Percentiles rank a stretch among this genome's conserved stretches.
These are phyloP conservation scores for Staphylotrichum tortipilum DNA, from an alignment of 495 filamentous ascomycete species.

Conservation along the genomic window DNA sequence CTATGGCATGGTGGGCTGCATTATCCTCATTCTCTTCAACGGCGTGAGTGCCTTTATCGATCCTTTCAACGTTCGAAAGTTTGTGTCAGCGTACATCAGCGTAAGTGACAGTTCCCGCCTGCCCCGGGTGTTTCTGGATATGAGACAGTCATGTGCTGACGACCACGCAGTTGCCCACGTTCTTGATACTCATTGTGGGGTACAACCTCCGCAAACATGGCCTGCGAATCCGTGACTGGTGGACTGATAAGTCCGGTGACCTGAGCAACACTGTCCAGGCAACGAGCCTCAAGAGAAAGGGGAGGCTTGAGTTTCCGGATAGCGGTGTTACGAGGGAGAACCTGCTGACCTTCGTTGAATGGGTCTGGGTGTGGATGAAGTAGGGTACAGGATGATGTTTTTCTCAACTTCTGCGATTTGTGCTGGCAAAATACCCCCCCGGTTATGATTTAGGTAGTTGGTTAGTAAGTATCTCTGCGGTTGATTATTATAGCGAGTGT, in stretches of 20 bases:
- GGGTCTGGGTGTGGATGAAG: constrained; percentile 33
- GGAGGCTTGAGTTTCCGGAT: constrained; percentile 27
- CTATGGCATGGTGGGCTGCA: constrained; percentile 37
- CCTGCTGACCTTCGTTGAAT: constrained; percentile 16
- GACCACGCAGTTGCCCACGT: constrained; percentile 20
- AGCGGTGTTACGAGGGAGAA: constrained; percentile 23
- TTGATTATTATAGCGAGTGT: too few species aligned
- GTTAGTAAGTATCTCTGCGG: too few species aligned
- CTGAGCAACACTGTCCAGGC: constrained; percentile 29
- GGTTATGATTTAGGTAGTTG: too few species aligned
- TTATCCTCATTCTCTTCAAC: constrained; percentile 39
- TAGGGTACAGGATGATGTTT: constrained; percentile 7
- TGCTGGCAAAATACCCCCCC: too few species aligned
- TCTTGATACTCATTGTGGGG: constrained; percentile 25
- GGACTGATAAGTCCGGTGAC: constrained; percentile 28
- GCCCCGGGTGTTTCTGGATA: too few species aligned
- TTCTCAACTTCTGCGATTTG: too few species aligned
- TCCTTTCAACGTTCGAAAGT: constrained; percentile 32
- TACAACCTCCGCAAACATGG: constrained; percentile 32
- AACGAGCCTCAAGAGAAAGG: constrained; percentile 20
- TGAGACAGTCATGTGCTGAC: neutral
- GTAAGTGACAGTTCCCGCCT: too few species aligned
- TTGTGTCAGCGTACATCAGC: constrained; percentile 41
- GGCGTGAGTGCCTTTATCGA: constrained; percentile 32
- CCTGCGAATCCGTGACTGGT: constrained; percentile 21